Evolutionary conservation across 371 early-diverging fungal species (phyloP).

Genomic region (Mucor indicus): DNA sequence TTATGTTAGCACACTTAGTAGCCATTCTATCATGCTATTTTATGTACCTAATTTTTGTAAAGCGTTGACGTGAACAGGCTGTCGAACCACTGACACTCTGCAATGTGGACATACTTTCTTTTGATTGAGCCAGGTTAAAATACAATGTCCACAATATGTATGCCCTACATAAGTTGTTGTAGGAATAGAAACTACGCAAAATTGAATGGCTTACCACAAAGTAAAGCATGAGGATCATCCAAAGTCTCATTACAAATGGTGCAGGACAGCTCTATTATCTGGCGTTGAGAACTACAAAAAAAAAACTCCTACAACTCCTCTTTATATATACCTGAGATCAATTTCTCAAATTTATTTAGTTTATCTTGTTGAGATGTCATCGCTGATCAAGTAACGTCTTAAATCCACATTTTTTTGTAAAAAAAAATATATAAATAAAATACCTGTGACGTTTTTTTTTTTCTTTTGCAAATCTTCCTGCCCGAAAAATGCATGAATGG

Average conservation of each 20-base stretch:
- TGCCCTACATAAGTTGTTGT: slow-evolving; percentile 1
- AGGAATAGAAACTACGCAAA: too few species aligned
- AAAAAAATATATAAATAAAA: too few species aligned
- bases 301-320: too few species aligned
- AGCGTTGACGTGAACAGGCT: slow-evolving; percentile 3
- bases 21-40: background rate
- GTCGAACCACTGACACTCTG: slow-evolving; percentile 1
- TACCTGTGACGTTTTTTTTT: too few species aligned
- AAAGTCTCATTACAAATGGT: slow-evolving; percentile 1
- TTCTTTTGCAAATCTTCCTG: too few species aligned
- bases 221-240: slow-evolving; percentile 1
- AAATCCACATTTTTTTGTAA: too few species aligned
- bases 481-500: too few species aligned
- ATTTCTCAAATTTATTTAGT: too few species aligned
- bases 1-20: background rate
- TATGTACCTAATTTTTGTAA: slow-evolving; percentile 8
- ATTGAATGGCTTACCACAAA: slow-evolving; percentile 2
- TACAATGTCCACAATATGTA: slow-evolving; percentile 8
- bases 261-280: slow-evolving; percentile 3
- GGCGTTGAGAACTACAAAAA: too few species aligned
- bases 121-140: slow-evolving; percentile 3
- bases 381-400: too few species aligned
- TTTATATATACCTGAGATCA: too few species aligned
- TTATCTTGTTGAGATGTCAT: too few species aligned
- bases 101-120: slow-evolving; percentile 10